Evolutionary conservation across 305 asterid species (phyloP).

Genomic region (Fraxinus velutina): DNA sequence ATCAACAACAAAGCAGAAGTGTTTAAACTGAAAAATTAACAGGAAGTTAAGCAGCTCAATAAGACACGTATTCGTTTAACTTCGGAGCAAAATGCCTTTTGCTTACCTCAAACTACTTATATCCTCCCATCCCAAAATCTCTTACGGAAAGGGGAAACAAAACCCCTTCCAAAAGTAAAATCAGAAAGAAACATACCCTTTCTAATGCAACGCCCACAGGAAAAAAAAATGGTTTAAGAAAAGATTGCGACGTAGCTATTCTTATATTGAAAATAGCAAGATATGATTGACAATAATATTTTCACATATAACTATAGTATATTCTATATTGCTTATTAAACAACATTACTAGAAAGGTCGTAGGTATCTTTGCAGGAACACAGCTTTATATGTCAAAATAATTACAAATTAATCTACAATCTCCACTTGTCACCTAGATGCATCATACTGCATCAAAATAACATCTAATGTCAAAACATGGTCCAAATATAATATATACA

Average conservation of each 20-base stretch:
- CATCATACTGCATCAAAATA: not conserved
- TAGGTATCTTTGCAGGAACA: not conserved
- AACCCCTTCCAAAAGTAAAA: not conserved
- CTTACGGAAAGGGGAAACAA: not conserved
- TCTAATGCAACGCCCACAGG: not conserved
- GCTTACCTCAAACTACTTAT: not conserved
- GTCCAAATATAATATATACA: slow-evolving; percentile 6
- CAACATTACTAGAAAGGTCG: not conserved
- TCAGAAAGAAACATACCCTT: not conserved
- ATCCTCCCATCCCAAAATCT: not conserved
- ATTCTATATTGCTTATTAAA: not conserved
- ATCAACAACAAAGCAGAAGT: not conserved
- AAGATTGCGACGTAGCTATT: not conserved
- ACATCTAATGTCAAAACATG: not conserved
- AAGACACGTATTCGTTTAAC: not conserved
- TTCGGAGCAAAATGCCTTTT: not conserved
- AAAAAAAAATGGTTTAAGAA: not conserved
- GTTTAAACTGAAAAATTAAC: not conserved
- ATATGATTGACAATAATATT: not conserved
- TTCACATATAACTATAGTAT: not conserved
- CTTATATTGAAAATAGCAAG: not conserved
- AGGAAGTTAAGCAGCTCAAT: not conserved
- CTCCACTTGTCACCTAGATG: not conserved
- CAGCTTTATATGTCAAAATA: not conserved
- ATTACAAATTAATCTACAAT: not conserved